A percentile compares a stretch with the other conserved stretches of the same genome.
Evolutionary conservation across 2,329 filamentous ascomycete genomes (phyloP).

Genomic region (Claviceps quebecensis): DNA sequence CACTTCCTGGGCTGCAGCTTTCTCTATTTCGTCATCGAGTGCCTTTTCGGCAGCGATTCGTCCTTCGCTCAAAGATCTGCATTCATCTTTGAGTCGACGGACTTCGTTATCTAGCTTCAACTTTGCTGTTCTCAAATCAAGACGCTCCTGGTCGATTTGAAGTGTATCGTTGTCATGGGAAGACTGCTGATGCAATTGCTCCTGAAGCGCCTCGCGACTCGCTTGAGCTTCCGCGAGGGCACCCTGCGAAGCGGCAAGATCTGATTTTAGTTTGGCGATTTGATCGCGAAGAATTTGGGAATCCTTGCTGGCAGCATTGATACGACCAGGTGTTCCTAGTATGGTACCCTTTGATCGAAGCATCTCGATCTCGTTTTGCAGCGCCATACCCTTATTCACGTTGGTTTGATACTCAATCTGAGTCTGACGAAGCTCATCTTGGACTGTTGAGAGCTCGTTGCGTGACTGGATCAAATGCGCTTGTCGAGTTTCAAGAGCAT

Average conservation of each 20-base stretch:
- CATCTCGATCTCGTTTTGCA: constrained; percentile 67
- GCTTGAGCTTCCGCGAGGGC: constrained; percentile 44
- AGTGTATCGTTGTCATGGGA: constrained; percentile 44
- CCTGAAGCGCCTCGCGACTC: constrained; percentile 53
- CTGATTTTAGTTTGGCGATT: constrained; percentile 41
- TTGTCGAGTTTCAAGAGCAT: constrained; percentile 54
- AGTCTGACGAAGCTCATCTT: constrained; percentile 56
- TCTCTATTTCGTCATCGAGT: constrained; percentile 51
- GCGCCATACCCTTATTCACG: constrained; percentile 48
- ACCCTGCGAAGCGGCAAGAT: constrained; percentile 44
- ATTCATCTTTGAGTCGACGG: constrained; percentile 51
- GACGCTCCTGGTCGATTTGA: constrained; percentile 52
- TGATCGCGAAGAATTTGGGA: constrained; percentile 51
- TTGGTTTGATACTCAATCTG: constrained; percentile 49
- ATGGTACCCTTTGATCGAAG: constrained; percentile 32
- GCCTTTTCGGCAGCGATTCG: constrained; percentile 46
- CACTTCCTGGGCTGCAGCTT: constrained; percentile 51
- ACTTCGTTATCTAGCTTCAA: constrained; percentile 54
- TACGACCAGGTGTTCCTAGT: constrained; percentile 20
- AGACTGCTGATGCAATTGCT: constrained; percentile 40
- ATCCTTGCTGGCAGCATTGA: constrained; percentile 43
- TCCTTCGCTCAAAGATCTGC: constrained; percentile 39
- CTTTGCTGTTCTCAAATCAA: constrained; percentile 54
- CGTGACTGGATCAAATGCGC: constrained; percentile 50
- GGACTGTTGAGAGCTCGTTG: constrained; percentile 49